Conservation (phyloP, 805 yeast genomes). For the Ogataea degrootiae region DNA sequence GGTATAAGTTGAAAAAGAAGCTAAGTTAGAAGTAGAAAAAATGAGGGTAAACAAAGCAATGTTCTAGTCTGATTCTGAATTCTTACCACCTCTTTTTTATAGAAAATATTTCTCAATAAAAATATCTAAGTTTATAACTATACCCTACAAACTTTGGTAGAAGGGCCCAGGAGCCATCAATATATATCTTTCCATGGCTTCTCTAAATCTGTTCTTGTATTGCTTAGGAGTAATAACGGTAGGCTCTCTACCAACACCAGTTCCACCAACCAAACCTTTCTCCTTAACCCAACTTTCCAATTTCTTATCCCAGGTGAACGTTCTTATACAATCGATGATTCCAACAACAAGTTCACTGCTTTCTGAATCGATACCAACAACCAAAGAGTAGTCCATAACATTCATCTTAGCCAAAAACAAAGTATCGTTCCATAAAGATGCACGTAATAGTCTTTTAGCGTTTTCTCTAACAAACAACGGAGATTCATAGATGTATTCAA, state of each 20-base stretch:
- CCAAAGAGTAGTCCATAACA: conserved; percentile 96
- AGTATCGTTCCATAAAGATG: conserved; percentile 94
- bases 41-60: too few relatives aligned
- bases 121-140: too few relatives aligned
- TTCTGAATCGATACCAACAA: conserved; percentile 80
- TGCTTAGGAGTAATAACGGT: conserved; percentile 97
- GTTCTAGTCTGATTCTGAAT: too few relatives aligned
- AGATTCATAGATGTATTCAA: conserved; percentile 92
- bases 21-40: too few relatives aligned
- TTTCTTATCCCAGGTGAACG: conserved; percentile 98
- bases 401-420: conserved; percentile 92
- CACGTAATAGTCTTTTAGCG: conserved; percentile 77
- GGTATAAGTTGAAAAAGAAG: too few relatives aligned
- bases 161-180: conserved; percentile 80
- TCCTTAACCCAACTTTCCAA: conserved; percentile 99
- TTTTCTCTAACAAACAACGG: conserved; percentile 93
- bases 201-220: conserved; percentile 88
- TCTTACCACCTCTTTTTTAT: too few relatives aligned
- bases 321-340: conserved; percentile 87
- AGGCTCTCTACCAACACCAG: conserved; percentile 86
- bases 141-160: conserved; percentile 13
- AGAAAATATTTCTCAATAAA: too few relatives aligned
- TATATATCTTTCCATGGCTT: conserved; percentile 95
- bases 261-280: conserved; percentile 74
- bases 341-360: conserved; percentile 80